Evolutionary conservation across 495 filamentous ascomycete species (phyloP), one percentile per base, ranked within the genome.

Genomic region (Tricharina praecox): DNA sequence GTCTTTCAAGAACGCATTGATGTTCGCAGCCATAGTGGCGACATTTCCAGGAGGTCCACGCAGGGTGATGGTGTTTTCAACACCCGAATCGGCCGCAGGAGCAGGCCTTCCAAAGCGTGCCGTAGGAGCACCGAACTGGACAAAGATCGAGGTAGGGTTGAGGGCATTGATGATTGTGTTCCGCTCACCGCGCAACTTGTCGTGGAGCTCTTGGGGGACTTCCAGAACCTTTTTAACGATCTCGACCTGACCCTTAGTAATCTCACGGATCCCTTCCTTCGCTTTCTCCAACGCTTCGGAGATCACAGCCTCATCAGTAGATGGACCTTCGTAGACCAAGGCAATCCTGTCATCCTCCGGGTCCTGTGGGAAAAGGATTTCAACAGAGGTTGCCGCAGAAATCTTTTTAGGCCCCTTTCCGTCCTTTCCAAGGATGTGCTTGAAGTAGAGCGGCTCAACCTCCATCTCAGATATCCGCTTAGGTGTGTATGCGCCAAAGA

Each of bases 1-100:
- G 62, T 90, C 84, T 51, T 85, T 78, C 28, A 96, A 66, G 58
- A 95, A 96, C 10, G 70, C 72, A 23, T 71, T 61, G 40, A 90
- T 72, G 64, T 82, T 86, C 3, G 71, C 66, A 18, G 67, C 68
- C 21, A 93, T 73, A 0, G 76, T 71, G 15, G 80, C 73, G 11
- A 94, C 85, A 45, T 70, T 69, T 21, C 70, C 68, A 25, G 73
- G 65, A 26, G 84, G 86, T 15, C 92, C 92, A 38, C 82, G 79
- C 47, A 99, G 67, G 19, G 71, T 74, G 43, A 92, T 70, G 7
- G 60, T 70, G 5, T 70, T 71, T 49, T 71, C 70, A 39, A 61
- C 61, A 51, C 64, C 66, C 42, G 75, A 66, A 53, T 75, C 74
- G 21, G 71, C 66, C 8, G 72, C 66, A 50, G 79, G 74, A 41